Evolutionary conservation across 2,329 filamentous ascomycete species (phyloP), one percentile per base, ranked within the genome.

Genomic region (Hypoxylon sp.): DNA sequence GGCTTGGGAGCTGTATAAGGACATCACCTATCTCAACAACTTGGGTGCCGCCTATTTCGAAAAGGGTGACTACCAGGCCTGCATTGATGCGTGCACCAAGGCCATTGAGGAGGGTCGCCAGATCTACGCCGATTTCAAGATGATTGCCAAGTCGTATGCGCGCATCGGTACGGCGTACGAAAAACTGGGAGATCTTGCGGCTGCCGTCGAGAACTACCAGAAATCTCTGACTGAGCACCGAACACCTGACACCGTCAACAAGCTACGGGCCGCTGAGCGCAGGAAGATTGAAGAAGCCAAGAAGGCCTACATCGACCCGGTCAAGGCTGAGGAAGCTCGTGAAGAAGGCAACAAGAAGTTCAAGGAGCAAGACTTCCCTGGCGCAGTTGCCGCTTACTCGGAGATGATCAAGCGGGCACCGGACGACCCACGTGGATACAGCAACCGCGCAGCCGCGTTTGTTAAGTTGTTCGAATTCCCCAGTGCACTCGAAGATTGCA

Each of bases 381-480:
- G 89, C 59, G 96, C 96, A 8, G 95, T 99, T 30, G 94, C 94
- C 49, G 94, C 95, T 0, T 99, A 99, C 85, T 89, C 86, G 0
- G 96, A 99, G 85, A 98, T 98, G 95, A 92, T 92, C 82, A 98
- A 98, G 88, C 94, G 96, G 65, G 92, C 94, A 0, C 96, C 97
- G 5, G 88, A 97, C 0, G 96, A 99, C 78, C 91, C 96, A 44
- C 91, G 97, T 75, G 95, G 96, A 48, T 99, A 96, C 87, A 97
- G 93, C 80, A 99, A 99, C 88, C 94, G 96, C 75, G 96, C 96
- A 6, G 96, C 96, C 3, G 97, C 96, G 50, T 94, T 98, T 77
- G 92, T 98, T 83, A 99, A 99, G 86, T 88, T 99, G 48, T 92
- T 99, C 77, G 93, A 95, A 74, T 97, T 99, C 86, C 96, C 96